Base-by-base conservation (phyloP, 768 basidiomycete genomes). In the Trametes sanguinea region DNA sequence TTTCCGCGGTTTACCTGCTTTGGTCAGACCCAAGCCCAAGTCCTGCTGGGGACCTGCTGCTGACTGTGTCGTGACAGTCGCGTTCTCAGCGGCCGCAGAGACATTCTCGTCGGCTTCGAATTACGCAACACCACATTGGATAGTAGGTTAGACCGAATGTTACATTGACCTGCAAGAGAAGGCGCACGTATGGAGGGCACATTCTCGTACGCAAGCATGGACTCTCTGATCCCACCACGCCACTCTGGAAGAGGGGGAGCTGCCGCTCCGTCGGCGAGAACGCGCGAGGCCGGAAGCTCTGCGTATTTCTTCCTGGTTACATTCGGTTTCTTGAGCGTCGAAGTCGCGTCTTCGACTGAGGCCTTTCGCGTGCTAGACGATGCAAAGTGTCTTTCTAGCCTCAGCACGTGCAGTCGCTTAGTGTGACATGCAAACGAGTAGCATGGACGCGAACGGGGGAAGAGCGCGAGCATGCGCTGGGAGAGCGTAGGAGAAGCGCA, bases 231-330 rank as follows among this genome's bases (percentile, higher is more conserved):
- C 4, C 77, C 78, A 45, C 76, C 75, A 43, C 61, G 40, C 80
- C 80, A 85, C 17, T 78, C 76, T 27, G 63, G 67, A 17, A 86
- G 68, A 14, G 85, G 77, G 53, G 70, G 58, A 42, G 81, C 80
- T 45, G 68, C 65, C 17, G 71, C 69, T 44, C 83, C 84, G 70
- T 84, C 79, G 29, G 77, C 75, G 47, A 75, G 70, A 27, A 78
- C 53, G 66, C 74, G 81, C 37, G 70, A 67, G 27, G 76, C 75
- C 11, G 90, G 90, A 5, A 92, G 78, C 30, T 90, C 87, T 16
- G 76, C 70, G 54, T 79, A 82, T 44, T 77, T 81, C 70, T 87
- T 91, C 64, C 72, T 80, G 0, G 80, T 83, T 56, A 75, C 63
- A 4, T 40, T 63, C 0, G 64, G 67, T 40, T 66, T 68, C 47